Evolutionary conservation across 169 alveolate genomes (phyloP).

Genomic region (Theileria equi): DNA sequence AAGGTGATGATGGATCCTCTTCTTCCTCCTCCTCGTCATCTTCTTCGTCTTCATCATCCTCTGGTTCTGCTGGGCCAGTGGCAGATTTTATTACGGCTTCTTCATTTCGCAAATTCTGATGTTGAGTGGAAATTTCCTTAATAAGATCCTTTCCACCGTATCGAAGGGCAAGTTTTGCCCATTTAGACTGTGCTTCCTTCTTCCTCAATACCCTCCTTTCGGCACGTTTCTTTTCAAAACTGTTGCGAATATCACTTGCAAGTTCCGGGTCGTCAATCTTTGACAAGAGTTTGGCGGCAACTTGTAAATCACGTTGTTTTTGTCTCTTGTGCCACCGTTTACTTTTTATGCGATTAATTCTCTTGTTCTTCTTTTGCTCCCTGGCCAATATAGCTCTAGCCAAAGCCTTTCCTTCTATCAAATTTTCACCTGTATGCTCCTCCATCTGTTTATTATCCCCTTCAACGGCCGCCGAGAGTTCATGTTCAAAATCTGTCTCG

Average conservation of each 20-base stretch:
- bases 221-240: conserved; percentile 69
- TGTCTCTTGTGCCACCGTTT: conserved; percentile 70
- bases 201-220: conserved; percentile 65
- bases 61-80: background rate
- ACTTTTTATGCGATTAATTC: conserved; percentile 71
- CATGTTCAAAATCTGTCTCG: conserved; percentile 71
- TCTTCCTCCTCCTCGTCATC: conserved; percentile 23
- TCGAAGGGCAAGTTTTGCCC: conserved; percentile 77
- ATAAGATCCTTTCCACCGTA: conserved; percentile 76
- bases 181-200: conserved; percentile 68
- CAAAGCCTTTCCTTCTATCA: conserved; percentile 19
- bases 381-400: conserved; percentile 59
- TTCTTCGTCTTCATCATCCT: conserved; percentile 6
- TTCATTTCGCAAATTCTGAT: conserved; percentile 65
- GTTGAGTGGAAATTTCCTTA: conserved; percentile 59
- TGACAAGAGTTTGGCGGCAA: conserved; percentile 66
- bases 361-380: conserved; percentile 64
- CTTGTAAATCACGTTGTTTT: conserved; percentile 61
- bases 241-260: conserved; percentile 64
- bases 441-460: conserved; percentile 14
- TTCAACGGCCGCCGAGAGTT: conserved; percentile 13
- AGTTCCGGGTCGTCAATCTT: conserved; percentile 74
- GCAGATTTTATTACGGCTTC: conserved; percentile 15
- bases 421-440: conserved; percentile 6
- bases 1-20: background rate